Conservation (phyloP, 371 early-diverging fungal genomes). For the Rhizomucor miehei region DNA sequence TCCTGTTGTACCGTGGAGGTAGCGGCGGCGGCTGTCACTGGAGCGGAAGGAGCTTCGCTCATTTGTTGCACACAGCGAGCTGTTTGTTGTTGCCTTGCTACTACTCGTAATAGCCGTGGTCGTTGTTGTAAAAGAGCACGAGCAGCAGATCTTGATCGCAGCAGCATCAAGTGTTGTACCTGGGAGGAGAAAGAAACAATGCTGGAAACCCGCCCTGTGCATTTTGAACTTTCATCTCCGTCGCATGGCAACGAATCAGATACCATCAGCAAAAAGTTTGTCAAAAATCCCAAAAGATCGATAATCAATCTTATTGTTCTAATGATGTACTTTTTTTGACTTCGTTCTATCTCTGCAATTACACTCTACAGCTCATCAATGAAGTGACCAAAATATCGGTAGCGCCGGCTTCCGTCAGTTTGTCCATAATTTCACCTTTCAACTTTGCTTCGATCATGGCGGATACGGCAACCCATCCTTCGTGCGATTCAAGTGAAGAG, state of each 20-base stretch:
- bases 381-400: conserved; percentile 86
- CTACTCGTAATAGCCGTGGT: background rate
- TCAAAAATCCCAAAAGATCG: background rate
- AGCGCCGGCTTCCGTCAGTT: conserved; percentile 86
- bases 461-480: conserved; percentile 87
- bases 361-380: conserved; percentile 63
- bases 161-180: no score
- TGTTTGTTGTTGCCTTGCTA: no score
- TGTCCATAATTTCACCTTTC: conserved; percentile 87
- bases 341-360: background rate
- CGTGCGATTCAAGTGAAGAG: conserved; percentile 77
- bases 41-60: background rate
- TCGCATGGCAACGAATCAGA: background rate
- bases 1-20: no score
- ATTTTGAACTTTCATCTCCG: background rate
- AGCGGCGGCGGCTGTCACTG: background rate
- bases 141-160: background rate
- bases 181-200: background rate
- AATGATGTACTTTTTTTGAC: background rate
- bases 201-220: background rate
- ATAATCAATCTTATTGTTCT: background rate
- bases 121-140: background rate
- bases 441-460: conserved; percentile 82
- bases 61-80: no score
- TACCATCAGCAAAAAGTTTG: background rate